Percentiles rank a stretch among this genome's conserved stretches.
Evolutionary conservation across 2,329 filamentous ascomycete species (phyloP).

Genomic region (Stylonectria norvegica): DNA sequence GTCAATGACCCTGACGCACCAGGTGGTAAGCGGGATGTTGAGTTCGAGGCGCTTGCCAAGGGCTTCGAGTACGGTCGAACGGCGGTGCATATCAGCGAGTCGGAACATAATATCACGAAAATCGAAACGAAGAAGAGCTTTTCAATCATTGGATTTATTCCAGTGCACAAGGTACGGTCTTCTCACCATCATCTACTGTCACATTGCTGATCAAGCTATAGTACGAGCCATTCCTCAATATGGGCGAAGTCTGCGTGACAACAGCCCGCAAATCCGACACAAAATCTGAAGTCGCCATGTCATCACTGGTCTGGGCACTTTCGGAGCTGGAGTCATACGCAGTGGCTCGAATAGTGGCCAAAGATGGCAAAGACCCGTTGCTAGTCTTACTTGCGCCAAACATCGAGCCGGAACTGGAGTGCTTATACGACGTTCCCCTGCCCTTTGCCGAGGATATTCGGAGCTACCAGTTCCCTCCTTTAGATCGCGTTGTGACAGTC

Average conservation of each 20-base stretch:
- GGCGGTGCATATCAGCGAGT: slow-evolving; percentile 82
- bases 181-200: background rate
- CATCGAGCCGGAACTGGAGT: slow-evolving; percentile 76
- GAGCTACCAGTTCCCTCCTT: slow-evolving; percentile 83
- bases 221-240: slow-evolving; percentile 80
- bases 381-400: slow-evolving; percentile 77
- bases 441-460: slow-evolving; percentile 93
- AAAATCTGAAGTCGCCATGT: slow-evolving; percentile 80
- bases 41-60: slow-evolving; percentile 80
- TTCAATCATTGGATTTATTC: slow-evolving; percentile 83
- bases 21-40: slow-evolving; percentile 78
- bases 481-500: slow-evolving; percentile 85
- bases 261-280: slow-evolving; percentile 74
- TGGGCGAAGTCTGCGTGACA: slow-evolving; percentile 77
- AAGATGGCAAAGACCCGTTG: slow-evolving; percentile 75
- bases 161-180: slow-evolving; percentile 59
- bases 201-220: slow-evolving; percentile 32
- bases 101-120: slow-evolving; percentile 84
- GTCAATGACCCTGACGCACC: slow-evolving; percentile 71
- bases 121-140: slow-evolving; percentile 73
- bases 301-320: slow-evolving; percentile 84
- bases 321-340: slow-evolving; percentile 83
- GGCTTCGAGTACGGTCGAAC: slow-evolving; percentile 93
- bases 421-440: slow-evolving; percentile 82
- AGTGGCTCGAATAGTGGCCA: slow-evolving; percentile 78